Evolutionary conservation across 2,329 filamentous ascomycete genomes (phyloP), one percentile per base, ranked within the genome.

Genomic region (Monosporascus ibericus): DNA sequence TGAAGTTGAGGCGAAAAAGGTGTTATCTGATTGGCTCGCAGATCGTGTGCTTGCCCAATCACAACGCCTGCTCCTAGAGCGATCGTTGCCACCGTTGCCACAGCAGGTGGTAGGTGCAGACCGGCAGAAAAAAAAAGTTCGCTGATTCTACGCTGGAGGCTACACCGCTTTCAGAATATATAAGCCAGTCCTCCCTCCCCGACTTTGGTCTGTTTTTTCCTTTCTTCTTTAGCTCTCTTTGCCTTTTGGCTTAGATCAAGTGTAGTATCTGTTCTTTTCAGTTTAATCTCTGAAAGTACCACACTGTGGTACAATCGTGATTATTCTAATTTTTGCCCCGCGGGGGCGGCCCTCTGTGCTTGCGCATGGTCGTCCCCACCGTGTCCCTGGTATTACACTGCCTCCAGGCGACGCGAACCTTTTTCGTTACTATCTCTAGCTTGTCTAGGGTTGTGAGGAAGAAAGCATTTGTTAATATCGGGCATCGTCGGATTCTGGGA

Each of bases 211-310:
- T 73, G 74, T 70, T 74, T 74, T 75, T 71, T 75, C 74, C 52
- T 75, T 79, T 78, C 72, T 73, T 75, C 73, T 65, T 72, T 62
- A 77, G 74, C 75, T 76, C 73, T 76, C 75, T 78, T 78, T 76
- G 74, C 64, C 64, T 65, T 65, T 65, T 66, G 64, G 64, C 64
- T 88, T 88, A 90, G 87, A 90, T 90, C 87, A 90, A 89, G 86
- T 90, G 86, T 90, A 90, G 87, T 90, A 90, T 89, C 86, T 90
- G 87, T 91, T 92, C 87, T 91, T 90, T 88, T 90, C 85, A 92
- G 88, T 90, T 91, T 92, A 91, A 91, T 90, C 85, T 87, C 87
- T 92, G 87, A 87, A 88, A 90, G 80, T 79, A 78, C 77, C 78
- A 84, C 81, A 88, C 60, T 75, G 78, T 83, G 77, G 76, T 76